These are phyloP conservation scores for Thelonectria blattea DNA, from an alignment of 2,329 filamentous ascomycete species.

Conservation along the genomic window DNA sequence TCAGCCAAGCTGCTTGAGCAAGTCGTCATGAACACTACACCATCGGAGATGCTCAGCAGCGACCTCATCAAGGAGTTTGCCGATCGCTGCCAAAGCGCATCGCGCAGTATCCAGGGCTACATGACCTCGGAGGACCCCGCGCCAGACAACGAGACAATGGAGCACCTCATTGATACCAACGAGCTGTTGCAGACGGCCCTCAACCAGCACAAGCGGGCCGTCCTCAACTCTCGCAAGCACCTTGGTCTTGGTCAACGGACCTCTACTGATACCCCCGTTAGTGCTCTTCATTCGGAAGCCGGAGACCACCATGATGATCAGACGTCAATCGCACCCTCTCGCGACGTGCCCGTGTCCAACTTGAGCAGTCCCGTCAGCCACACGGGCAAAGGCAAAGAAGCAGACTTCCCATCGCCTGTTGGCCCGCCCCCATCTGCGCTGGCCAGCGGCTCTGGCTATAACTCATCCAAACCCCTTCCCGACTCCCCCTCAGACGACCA, in stretches of 20 bases:
- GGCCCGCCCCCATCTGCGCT: constrained; percentile 33
- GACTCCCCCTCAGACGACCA: constrained; percentile 40
- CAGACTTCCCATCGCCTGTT: constrained; percentile 37
- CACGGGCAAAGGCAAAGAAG: constrained; percentile 46
- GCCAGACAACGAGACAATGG: constrained; percentile 93
- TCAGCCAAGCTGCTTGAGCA: constrained; percentile 93
- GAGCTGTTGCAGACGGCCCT: constrained; percentile 85
- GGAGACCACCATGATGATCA: constrained; percentile 26
- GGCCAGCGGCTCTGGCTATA: constrained; percentile 35
- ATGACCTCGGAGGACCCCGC: constrained; percentile 79
- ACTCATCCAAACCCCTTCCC: constrained; percentile 20
- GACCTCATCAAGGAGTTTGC: constrained; percentile 94
- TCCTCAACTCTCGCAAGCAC: constrained; percentile 67
- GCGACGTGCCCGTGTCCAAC: constrained; percentile 18
- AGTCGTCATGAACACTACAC: constrained; percentile 84
- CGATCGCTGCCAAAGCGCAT: constrained; percentile 82
- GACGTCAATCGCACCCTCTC: constrained; percentile 25
- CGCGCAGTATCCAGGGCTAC: constrained; percentile 82
- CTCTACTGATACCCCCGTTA: constrained; percentile 38
- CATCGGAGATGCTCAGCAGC: constrained; percentile 75
- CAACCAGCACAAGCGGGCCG: constrained; percentile 82
- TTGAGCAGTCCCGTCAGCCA: constrained; percentile 22
- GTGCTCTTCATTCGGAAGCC: constrained; percentile 40
- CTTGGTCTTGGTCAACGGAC: constrained; percentile 48
- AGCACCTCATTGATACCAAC: constrained; percentile 91